Evolutionary conservation across 495 filamentous ascomycete species (phyloP), one percentile per base, ranked within the genome.

Genomic region (Symbiotaphrina buchneri): DNA sequence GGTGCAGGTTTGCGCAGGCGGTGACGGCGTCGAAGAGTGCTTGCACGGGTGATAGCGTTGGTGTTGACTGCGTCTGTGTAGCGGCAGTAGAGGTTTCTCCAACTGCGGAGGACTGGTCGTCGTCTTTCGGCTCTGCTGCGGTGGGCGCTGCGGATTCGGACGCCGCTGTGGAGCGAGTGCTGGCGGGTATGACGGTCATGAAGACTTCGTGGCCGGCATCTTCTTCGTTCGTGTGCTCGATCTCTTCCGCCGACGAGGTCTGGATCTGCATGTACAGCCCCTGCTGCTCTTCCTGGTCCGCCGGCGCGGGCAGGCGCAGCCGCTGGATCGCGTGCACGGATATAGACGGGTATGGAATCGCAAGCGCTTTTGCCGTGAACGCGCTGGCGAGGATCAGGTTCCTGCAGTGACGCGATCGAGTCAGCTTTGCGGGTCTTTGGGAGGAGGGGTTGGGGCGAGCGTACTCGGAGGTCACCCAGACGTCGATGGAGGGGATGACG

Each of bases 1-100:
- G 87, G 47, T 95, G 79, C 11, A 97, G 52, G 42, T 93, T 77
- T 10, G 82, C 76, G 53, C 87, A 94, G 0, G 71, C 67, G 1
- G 81, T 77, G 10, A 95, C 64, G 3, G 83, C 83, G 3, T 63
- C 57, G 56, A 74, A 97, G 7, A 94, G 63, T 4, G 45, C 41
- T 23, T 69, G 55, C 10, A 53, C 58, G 5, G 55, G 52, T 3
- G 55, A 48, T 4, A 42, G n/a, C n/a, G n/a, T n/a, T n/a, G n/a
- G n/a, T n/a, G n/a, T n/a, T n/a, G n/a, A n/a, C n/a, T n/a, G n/a
- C n/a, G n/a, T n/a, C n/a, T n/a, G n/a, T n/a, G n/a, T 30, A 3
- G 23, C 30, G 10, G 40, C 40, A n/a, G 42, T 27, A n/a, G 39
- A 10, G 3, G 44, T 33, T 3, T 44, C 47, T 5, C 47, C 35